Evolutionary conservation across 2,329 filamentous ascomycete genomes (phyloP).

Genomic region (Fusarium ambrosium): DNA sequence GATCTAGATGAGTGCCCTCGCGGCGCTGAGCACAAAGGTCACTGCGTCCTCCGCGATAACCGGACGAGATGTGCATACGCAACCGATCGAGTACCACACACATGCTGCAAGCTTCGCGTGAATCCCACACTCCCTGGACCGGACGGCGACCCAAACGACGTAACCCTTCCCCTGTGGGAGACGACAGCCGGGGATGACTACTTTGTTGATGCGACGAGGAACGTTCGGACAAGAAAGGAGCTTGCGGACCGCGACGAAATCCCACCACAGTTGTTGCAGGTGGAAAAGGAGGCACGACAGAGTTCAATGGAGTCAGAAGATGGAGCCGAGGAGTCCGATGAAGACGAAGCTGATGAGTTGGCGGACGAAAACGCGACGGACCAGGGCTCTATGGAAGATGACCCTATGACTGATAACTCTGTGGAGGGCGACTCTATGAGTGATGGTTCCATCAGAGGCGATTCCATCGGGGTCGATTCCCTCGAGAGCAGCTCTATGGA

Average conservation of each 20-base stretch:
- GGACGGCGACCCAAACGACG: constrained; percentile 16
- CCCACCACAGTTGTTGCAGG: constrained; percentile 9
- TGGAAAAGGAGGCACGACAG: not conserved
- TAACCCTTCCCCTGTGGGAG: constrained; percentile 27
- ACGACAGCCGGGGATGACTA: constrained; percentile 15
- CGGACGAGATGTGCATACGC: constrained; percentile 35
- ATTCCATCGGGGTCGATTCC: not conserved
- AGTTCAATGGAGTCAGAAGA: not conserved
- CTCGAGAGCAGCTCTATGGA: not conserved
- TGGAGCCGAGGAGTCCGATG: not conserved
- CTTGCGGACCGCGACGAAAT: constrained; percentile 28
- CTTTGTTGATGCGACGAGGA: constrained; percentile 25
- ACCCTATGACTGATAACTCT: not conserved
- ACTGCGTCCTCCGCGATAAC: constrained; percentile 35
- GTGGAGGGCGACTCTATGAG: too few species aligned
- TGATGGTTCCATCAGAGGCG: too few species aligned
- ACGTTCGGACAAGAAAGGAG: constrained; percentile 18
- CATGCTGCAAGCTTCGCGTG: constrained; percentile 33
- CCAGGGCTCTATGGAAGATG: not conserved
- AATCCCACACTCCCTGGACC: constrained; percentile 30
- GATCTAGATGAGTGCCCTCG: constrained; percentile 34
- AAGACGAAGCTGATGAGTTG: not conserved
- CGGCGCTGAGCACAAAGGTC: constrained; percentile 23
- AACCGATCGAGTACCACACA: constrained; percentile 27
- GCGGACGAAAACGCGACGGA: not conserved